A percentile compares a stretch with the other conserved stretches of the same genome.
phyloP scores from a whole-genome alignment of 2,329 filamentous ascomycete species.

The Cercospora sojina region DNA sequence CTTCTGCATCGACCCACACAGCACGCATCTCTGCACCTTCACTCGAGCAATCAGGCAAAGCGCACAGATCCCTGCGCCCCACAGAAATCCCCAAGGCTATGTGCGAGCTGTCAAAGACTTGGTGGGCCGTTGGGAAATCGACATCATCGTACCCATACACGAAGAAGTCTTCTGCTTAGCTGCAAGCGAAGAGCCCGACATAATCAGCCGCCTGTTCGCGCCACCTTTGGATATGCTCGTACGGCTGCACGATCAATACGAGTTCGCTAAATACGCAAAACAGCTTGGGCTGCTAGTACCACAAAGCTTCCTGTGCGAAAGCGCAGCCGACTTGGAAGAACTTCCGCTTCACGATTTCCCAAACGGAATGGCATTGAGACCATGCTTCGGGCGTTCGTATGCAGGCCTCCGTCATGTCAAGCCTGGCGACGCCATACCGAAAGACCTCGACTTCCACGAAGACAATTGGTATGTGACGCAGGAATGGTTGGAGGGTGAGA shows the following conservation, averaged over 20 bases:
- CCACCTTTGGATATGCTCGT: slow-evolving; percentile 32
- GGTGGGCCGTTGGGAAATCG: slow-evolving; percentile 21
- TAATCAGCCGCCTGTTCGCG: slow-evolving; percentile 33
- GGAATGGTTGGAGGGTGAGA: slow-evolving; percentile 35
- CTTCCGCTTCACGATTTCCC: slow-evolving; percentile 26
- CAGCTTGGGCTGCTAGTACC: slow-evolving; percentile 31
- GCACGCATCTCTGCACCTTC: slow-evolving; percentile 25
- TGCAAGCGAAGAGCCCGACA: slow-evolving; percentile 28
- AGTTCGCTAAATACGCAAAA: slow-evolving; percentile 31
- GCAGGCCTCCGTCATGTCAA: slow-evolving; percentile 20
- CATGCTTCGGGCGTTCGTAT: slow-evolving; percentile 34
- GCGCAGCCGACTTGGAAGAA: slow-evolving; percentile 22
- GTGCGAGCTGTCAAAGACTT: slow-evolving; percentile 22
- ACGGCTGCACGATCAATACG: slow-evolving; percentile 37
- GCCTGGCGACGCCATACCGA: slow-evolving; percentile 16
- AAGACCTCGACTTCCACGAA: slow-evolving; percentile 20
- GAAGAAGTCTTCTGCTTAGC: slow-evolving; percentile 38
- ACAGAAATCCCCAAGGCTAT: slow-evolving; percentile 21
- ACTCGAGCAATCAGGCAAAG: slow-evolving; percentile 16
- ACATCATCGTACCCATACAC: slow-evolving; percentile 34
- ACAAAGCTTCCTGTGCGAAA: slow-evolving; percentile 30
- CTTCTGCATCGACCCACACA: slow-evolving; percentile 24
- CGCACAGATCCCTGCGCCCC: slow-evolving; percentile 23
- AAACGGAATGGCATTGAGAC: slow-evolving; percentile 34
- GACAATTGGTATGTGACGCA: slow-evolving; percentile 33